Percentiles rank a stretch among this genome's conserved stretches.
Conservation (phyloP, 1,284 basidiomycete species). For the Cryptococcus deneoformans region DNA sequence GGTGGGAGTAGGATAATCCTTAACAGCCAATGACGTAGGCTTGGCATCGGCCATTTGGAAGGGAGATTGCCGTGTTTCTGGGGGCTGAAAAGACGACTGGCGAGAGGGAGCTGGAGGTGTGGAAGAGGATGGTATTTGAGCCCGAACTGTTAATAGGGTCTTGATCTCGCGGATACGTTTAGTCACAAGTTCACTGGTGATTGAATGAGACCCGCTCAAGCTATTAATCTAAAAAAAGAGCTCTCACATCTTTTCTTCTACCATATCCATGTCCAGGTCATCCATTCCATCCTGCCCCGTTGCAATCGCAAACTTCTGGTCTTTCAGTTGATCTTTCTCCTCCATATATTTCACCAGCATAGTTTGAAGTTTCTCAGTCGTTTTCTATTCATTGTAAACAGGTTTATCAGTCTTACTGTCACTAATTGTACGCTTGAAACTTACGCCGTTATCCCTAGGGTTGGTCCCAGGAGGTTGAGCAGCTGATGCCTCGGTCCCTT, state of each 20-base stretch:
- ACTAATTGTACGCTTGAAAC: slow-evolving; percentile 14
- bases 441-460: neutral
- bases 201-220: no score
- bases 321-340: slow-evolving; percentile 8
- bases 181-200: slow-evolving; percentile 2
- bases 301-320: slow-evolving; percentile 6
- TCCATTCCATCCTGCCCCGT: slow-evolving; percentile 3
- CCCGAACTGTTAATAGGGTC: slow-evolving; percentile 23
- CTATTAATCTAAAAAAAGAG: neutral
- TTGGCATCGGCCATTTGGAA: slow-evolving; percentile 1
- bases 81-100: neutral
- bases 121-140: slow-evolving; percentile 9
- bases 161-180: slow-evolving; percentile 39
- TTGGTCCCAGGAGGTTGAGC: neutral
- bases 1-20: slow-evolving; percentile 9
- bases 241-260: slow-evolving; percentile 14
- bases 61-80: neutral
- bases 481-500: slow-evolving; percentile 2
- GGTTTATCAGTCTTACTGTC: neutral
- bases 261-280: slow-evolving; percentile 4
- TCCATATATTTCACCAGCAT: slow-evolving; percentile 8
- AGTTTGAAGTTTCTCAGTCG: neutral
- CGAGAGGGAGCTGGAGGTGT: neutral
- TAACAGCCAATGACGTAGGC: neutral
- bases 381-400: neutral